A percentile compares a stretch with the other conserved stretches of the same genome.
Conservation (phyloP, 2,329 filamentous ascomycete genomes). For the Metarhizium album region DNA sequence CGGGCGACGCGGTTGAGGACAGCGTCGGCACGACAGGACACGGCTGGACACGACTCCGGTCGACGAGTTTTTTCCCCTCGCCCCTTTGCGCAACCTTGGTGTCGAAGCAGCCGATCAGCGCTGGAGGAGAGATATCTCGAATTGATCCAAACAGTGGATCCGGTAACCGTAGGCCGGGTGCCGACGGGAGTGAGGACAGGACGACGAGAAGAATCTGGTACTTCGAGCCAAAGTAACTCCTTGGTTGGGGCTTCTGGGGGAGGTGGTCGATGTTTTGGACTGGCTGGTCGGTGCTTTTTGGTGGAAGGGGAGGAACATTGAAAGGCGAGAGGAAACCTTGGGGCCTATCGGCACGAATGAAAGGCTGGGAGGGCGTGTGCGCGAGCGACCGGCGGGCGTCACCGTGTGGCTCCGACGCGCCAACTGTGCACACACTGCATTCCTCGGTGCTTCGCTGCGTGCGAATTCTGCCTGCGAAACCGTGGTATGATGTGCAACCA, state of each 20-base stretch:
- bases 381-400: neutral
- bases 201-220: constrained; percentile 20
- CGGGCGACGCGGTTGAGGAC: constrained; percentile 1
- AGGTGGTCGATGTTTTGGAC: constrained; percentile 27
- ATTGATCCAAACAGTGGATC: constrained; percentile 3
- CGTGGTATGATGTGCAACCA: no score
- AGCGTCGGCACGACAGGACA: neutral
- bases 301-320: constrained; percentile 18
- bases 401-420: neutral
- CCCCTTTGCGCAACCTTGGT: constrained; percentile 5
- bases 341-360: neutral
- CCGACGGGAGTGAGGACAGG: constrained; percentile 13
- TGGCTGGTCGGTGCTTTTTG: constrained; percentile 21
- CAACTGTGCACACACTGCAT: neutral
- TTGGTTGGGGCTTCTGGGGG: constrained; percentile 15
- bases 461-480: neutral
- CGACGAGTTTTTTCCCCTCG: neutral
- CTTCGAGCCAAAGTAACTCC: constrained; percentile 31
- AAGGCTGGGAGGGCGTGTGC: neutral
- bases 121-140: constrained; percentile 2
- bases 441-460: neutral
- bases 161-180: constrained; percentile 6
- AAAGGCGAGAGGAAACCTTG: constrained; percentile 15
- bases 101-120: constrained; percentile 3
- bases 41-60: constrained; percentile 1